phyloP scores from a whole-genome alignment of 2,329 filamentous ascomycete genomes.

The Nemania sp. region DNA sequence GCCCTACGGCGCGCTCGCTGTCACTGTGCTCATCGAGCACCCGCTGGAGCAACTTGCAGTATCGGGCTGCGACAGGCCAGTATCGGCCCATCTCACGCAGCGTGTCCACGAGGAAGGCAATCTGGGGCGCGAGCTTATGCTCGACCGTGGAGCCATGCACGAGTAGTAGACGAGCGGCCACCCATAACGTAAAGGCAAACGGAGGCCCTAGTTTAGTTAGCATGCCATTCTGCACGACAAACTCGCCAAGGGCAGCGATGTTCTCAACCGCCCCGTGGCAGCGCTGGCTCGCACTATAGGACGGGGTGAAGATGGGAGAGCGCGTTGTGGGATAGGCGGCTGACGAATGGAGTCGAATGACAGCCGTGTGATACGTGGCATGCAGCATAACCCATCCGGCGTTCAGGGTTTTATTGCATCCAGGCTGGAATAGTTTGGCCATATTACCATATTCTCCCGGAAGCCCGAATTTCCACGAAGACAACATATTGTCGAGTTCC shows the following conservation, averaged over 20 bases:
- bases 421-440: conserved; percentile 78
- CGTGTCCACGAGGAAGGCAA: conserved; percentile 84
- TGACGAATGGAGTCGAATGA: conserved; percentile 91
- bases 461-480: conserved; percentile 85
- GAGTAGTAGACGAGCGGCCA: conserved; percentile 85
- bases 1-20: conserved; percentile 67
- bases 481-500: conserved; percentile 82
- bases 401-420: conserved; percentile 76
- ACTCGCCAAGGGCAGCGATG: conserved; percentile 81
- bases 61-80: conserved; percentile 88
- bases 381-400: conserved; percentile 93
- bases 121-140: conserved; percentile 82
- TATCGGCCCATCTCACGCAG: conserved; percentile 83
- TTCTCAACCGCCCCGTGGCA: conserved; percentile 87
- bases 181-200: conserved; percentile 93
- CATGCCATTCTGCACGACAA: conserved; percentile 79
- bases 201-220: conserved; percentile 86
- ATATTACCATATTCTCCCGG: conserved; percentile 88
- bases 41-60: conserved; percentile 81
- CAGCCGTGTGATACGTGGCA: conserved; percentile 87
- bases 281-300: conserved; percentile 84
- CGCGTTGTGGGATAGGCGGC: conserved; percentile 91
- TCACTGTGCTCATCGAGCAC: conserved; percentile 89
- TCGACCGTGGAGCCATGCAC: conserved; percentile 93
- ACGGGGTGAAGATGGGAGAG: conserved; percentile 89